Evolutionary conservation across 2,329 filamentous ascomycete genomes (phyloP).

Genomic region (Pyrenochaeta sp.): DNA sequence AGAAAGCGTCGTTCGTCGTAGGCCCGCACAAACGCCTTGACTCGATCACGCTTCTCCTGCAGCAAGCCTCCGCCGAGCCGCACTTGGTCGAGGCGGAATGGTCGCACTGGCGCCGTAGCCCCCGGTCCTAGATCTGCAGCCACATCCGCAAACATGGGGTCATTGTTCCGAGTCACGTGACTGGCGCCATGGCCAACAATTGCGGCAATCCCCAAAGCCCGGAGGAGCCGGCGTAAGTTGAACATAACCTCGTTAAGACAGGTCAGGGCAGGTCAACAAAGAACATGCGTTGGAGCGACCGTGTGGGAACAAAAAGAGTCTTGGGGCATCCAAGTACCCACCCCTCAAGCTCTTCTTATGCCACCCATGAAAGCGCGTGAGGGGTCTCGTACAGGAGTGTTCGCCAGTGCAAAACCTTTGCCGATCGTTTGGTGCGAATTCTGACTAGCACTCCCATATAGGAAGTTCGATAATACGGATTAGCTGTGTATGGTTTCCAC

Average conservation of each 20-base stretch:
- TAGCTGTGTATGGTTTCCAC: no score
- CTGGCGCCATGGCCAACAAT: neutral
- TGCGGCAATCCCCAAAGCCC: neutral
- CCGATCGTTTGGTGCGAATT: no score
- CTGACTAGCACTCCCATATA: no score
- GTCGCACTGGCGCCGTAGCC: slow-evolving; percentile 17
- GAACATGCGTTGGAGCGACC: no score
- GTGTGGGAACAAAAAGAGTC: no score
- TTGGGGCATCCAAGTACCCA: no score
- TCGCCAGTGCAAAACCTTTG: no score
- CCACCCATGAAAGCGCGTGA: no score
- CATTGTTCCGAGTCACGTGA: neutral
- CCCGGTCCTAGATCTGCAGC: slow-evolving; percentile 12
- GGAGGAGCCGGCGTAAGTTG: neutral
- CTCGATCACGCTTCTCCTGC: slow-evolving; percentile 19
- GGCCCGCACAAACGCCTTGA: slow-evolving; percentile 13
- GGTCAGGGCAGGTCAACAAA: no score
- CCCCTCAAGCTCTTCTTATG: no score
- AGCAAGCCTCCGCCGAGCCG: slow-evolving; percentile 20
- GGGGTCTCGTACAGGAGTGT: no score
- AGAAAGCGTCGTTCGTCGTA: slow-evolving; percentile 25
- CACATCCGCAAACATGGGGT: neutral
- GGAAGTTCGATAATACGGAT: no score
- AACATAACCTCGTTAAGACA: neutral
- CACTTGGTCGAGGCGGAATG: slow-evolving; percentile 22